Evolutionary conservation across 805 yeast species (phyloP).

Genomic region (Metschnikowia orientalis): DNA sequence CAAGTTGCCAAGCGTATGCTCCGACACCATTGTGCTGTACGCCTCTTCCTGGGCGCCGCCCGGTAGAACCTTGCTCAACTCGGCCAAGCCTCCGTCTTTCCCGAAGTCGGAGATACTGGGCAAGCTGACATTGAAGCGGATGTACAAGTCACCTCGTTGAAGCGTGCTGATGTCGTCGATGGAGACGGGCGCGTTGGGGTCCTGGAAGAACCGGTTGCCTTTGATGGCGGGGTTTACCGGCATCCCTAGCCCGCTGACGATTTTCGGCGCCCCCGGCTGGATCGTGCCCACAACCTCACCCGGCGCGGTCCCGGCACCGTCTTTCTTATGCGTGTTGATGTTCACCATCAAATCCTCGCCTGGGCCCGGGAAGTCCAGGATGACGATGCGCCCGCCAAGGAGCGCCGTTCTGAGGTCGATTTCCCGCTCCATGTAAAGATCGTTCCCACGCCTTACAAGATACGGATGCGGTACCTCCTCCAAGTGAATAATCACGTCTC

Average conservation of each 20-base stretch:
- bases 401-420: conserved; percentile 53
- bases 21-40: conserved; percentile 8
- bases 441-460: conserved; percentile 42
- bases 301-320: conserved; percentile 15
- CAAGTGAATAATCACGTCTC: conserved; percentile 60
- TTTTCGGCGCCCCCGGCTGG: conserved; percentile 44
- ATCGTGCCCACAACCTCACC: conserved; percentile 52
- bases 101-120: conserved; percentile 29
- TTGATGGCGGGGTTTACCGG: conserved; percentile 38
- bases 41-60: conserved; percentile 6
- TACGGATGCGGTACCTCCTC: conserved; percentile 35
- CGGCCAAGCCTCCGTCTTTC: conserved; percentile 19
- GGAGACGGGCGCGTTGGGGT: not conserved
- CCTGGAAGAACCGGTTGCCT: conserved; percentile 26
- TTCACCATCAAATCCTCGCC: conserved; percentile 27
- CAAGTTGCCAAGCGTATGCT: conserved; percentile 12
- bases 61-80: conserved; percentile 20
- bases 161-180: conserved; percentile 20
- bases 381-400: conserved; percentile 49
- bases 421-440: conserved; percentile 41
- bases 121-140: conserved; percentile 35
- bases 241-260: conserved; percentile 56
- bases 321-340: conserved; percentile 35
- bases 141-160: conserved; percentile 34
- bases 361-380: conserved; percentile 30